Percentiles rank a stretch among this genome's conserved stretches.
These are phyloP conservation scores for Podaxis sp. DNA, from an alignment of 768 basidiomycete genomes.

Conservation along the genomic window DNA sequence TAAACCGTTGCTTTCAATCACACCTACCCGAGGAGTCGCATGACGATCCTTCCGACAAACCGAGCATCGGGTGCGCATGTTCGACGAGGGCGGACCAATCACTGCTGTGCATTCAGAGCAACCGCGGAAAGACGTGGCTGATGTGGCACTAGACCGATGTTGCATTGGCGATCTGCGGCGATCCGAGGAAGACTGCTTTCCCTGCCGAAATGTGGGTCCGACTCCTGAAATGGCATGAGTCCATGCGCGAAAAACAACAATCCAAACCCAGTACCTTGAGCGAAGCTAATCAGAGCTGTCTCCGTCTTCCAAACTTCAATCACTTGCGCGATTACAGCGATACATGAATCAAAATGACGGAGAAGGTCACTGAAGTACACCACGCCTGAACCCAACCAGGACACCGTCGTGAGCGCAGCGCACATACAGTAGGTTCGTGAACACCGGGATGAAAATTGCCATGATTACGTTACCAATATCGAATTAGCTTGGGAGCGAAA, in stretches of 20 bases:
- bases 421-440: not conserved
- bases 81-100: not conserved
- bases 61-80: not conserved
- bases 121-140: not conserved
- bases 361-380: not conserved
- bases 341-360: not conserved
- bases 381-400: not conserved
- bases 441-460: not conserved
- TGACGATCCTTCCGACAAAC: not conserved
- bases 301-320: not conserved
- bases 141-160: not conserved
- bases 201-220: not conserved
- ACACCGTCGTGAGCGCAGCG: not conserved
- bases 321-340: not conserved
- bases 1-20: not conserved
- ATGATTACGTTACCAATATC: constrained; percentile 6
- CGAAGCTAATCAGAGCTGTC: not conserved
- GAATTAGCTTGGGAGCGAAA: not conserved
- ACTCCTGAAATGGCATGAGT: not conserved
- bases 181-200: not conserved
- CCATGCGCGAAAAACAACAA: not conserved
- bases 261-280: not conserved
- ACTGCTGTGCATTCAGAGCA: not conserved
- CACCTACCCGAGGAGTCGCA: not conserved
- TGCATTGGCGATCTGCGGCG: not conserved